A percentile compares a stretch with the other conserved stretches of the same genome.
Evolutionary conservation across 192 early-diverging fungal species (phyloP).

Genomic region (Linnemannia zychae): DNA sequence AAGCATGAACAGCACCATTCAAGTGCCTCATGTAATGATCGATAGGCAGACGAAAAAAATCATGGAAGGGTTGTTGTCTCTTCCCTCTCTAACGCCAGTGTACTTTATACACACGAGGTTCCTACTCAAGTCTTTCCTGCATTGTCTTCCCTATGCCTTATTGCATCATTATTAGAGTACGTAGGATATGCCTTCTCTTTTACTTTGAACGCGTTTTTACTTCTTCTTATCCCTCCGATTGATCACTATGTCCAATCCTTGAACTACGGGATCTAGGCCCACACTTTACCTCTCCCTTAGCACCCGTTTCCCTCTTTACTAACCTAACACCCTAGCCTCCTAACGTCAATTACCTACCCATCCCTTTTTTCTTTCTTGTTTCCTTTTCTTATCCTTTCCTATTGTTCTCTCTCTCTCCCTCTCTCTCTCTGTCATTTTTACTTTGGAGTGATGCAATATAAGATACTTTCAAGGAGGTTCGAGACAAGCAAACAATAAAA

Average conservation of each 20-base stretch:
- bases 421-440: neutral
- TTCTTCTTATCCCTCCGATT: too few species aligned
- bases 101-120: neutral
- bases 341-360: neutral
- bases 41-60: neutral
- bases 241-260: neutral
- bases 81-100: neutral
- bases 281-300: neutral
- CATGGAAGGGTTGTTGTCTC: neutral
- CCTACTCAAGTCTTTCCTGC: neutral
- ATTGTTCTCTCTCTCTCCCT: too few species aligned
- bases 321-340: neutral
- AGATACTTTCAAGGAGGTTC: neutral
- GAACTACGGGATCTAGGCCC: neutral
- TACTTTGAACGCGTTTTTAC: too few species aligned
- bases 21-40: neutral
- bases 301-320: neutral
- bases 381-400: neutral
- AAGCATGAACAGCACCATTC: neutral
- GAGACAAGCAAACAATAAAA: neutral
- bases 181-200: too few species aligned
- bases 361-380: neutral
- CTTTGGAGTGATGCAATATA: neutral
- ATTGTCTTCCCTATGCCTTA: neutral
- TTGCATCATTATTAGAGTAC: too few species aligned